Evolutionary conservation across 176 grass and related monocot species (phyloP), one percentile per base, ranked within the genome.

Genomic region (Paspalum notatum): DNA sequence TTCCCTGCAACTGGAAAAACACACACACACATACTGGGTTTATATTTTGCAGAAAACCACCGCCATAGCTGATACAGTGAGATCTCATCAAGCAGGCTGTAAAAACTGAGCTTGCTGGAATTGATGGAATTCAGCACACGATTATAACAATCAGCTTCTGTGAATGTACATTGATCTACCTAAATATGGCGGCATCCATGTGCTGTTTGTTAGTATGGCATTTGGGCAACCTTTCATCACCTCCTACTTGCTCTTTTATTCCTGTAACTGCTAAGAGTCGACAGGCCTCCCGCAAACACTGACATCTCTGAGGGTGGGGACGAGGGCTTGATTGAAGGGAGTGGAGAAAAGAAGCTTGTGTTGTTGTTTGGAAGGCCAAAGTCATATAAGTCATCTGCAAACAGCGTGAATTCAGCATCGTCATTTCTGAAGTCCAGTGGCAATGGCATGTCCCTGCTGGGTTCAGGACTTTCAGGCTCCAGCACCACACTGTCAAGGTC

Each of bases 251-350:
- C 85, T 81, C 80, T 80, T 46, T 84, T 84, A 76, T 27, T 76
- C 50, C 56, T 84, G 84, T 76, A 87, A 68, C 80, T 91, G 69
- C 63, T 91, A 38, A 89, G 87, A 7, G 87, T 85, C 5, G 87
- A 89, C 7, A 89, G 72, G 0, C 88, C 88, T 8, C 91, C 88
- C 8, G 82, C 78, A 39, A 90, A 87, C 27, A 84, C 87, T 9
- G 91, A 90, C 80, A 93, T 83, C 72, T 87, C 82, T 0, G 86
- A 74, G 39, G 91, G 57, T 12, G 82, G 89, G 26, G 89, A 83
- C 1, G 81, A 65, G 45, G 92, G 59, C 59, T 74, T 84, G 32
- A 89, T 46, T 0, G 86, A 86, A 1, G 92, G 74, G 70, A 90
- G 69, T 2, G 71, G 86, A 20, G 83, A 82, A 43, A 82, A 88